Percentiles rank a stretch among this genome's conserved stretches.
phyloP scores from a whole-genome alignment of 768 basidiomycete genomes.

The Rossbeevera mucosa region DNA sequence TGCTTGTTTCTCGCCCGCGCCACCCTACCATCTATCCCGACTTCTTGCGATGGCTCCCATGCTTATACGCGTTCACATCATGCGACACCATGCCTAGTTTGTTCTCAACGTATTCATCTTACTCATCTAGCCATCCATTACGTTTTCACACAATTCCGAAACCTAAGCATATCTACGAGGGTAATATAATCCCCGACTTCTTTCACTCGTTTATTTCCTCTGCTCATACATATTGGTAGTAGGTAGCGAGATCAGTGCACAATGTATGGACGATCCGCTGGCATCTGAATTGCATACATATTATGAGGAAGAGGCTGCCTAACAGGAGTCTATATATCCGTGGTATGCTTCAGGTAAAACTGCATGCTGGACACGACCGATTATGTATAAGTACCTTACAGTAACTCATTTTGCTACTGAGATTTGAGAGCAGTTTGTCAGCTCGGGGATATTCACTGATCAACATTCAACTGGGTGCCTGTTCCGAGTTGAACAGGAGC shows the following conservation, averaged over 20 bases:
- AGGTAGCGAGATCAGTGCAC: background rate
- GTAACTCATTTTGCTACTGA: background rate
- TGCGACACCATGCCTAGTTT: conserved; percentile 10
- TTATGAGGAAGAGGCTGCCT: background rate
- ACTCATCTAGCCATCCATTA: conserved; percentile 6
- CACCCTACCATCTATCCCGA: background rate
- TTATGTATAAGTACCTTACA: background rate
- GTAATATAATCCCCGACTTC: conserved; percentile 4
- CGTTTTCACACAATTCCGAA: background rate
- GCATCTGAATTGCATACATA: no score
- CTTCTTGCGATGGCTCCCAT: conserved; percentile 6
- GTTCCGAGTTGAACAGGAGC: background rate
- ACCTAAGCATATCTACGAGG: conserved; percentile 3
- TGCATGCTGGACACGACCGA: background rate
- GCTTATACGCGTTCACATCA: background rate
- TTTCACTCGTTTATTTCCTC: conserved; percentile 8
- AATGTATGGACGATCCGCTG: background rate
- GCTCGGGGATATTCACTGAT: no score
- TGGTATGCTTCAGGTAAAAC: background rate
- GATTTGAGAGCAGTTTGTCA: background rate
- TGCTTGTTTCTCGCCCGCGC: conserved; percentile 1
- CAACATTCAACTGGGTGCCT: background rate
- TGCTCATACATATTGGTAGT: background rate
- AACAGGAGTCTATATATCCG: background rate
- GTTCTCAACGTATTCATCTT: conserved; percentile 1